phyloP scores from a whole-genome alignment of 306 rosid species.

The Inga laurina region DNA sequence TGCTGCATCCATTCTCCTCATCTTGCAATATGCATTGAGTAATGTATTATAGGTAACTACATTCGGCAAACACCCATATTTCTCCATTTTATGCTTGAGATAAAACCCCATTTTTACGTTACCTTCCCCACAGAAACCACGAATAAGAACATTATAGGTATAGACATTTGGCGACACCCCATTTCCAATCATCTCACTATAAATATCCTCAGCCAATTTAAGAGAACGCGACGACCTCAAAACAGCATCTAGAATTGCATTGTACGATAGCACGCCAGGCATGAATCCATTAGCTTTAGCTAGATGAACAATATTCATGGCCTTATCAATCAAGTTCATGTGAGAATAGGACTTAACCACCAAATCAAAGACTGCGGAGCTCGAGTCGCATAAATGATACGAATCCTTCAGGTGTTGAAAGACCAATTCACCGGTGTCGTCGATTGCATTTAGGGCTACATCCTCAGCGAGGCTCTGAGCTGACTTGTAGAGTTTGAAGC shows the following conservation, averaged over 20 bases:
- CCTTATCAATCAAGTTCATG: slow-evolving; percentile 49
- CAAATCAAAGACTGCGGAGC: slow-evolving; percentile 75
- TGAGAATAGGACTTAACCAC: slow-evolving; percentile 72
- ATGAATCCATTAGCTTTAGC: slow-evolving; percentile 66
- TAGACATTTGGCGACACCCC: slow-evolving; percentile 78
- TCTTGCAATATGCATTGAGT: slow-evolving; percentile 64
- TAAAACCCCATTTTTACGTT: slow-evolving; percentile 52
- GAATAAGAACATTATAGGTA: slow-evolving; percentile 76
- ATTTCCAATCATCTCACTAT: slow-evolving; percentile 54
- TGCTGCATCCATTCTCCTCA: slow-evolving; percentile 54
- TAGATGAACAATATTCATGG: slow-evolving; percentile 51
- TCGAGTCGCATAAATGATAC: slow-evolving; percentile 52
- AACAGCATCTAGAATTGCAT: slow-evolving; percentile 60
- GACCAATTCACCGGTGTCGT: slow-evolving; percentile 47
- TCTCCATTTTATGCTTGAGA: slow-evolving; percentile 68
- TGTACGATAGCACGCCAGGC: slow-evolving; percentile 68
- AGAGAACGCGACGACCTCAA: slow-evolving; percentile 45
- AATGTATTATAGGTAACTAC: slow-evolving; percentile 78
- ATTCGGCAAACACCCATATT: slow-evolving; percentile 64
- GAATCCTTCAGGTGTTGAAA: slow-evolving; percentile 62
- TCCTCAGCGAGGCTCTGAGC: slow-evolving; percentile 79
- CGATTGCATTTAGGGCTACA: slow-evolving; percentile 40
- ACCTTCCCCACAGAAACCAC: slow-evolving; percentile 59
- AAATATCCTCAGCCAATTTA: slow-evolving; percentile 45
- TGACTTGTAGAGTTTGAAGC: slow-evolving; percentile 67